Evolutionary conservation across 768 basidiomycete species (phyloP), one percentile per base, ranked within the genome.

Genomic region (Podaxis sp.): DNA sequence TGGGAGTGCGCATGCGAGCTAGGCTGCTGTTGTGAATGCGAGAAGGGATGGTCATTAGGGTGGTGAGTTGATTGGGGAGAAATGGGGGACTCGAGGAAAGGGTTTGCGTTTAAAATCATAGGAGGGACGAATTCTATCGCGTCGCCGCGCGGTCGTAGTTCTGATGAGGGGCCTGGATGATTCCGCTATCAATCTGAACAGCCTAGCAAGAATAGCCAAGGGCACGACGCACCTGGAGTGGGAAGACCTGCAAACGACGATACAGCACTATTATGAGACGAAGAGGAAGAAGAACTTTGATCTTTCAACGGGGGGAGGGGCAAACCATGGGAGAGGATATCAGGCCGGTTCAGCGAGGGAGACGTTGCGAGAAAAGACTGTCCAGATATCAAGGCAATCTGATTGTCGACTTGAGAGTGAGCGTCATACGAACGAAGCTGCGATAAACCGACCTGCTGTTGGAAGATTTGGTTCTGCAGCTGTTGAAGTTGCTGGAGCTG

Each of bases 401-500:
- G 67, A 57, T 63, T 63, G 25, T 25, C 43, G 22, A 37, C 29
- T 54, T 41, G 58, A 41, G 63, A 54, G 53, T 38, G 17, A 53
- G 41, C 63, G 29, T 57, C 63, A 13, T 51, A 54, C 40, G 29
- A 69, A 50, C 33, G 50, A 57, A 24, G 47, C 19, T 38, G 55
- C 63, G 46, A 43, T 24, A 54, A 55, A 71, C 84, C 64, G 61
- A 89, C 93, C 87, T 94, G 93, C 71, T 94, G 93, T 69, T 94
- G 93, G 63, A 94, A 91, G 63, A 93, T 90, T 78, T 93, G 89
- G 61, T 87, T 87, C 70, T 95, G 91, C 12, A 89, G 77, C 71
- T 90, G 86, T 69, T 89, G 90, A 8, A 90, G 77, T 71, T 90
- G 87, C 64, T 90, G 92, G 2, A 94, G 77, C 71, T 91, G 90